phyloP scores from a whole-genome alignment of 2,329 filamentous ascomycete species.

The Juglanconis sp. region DNA sequence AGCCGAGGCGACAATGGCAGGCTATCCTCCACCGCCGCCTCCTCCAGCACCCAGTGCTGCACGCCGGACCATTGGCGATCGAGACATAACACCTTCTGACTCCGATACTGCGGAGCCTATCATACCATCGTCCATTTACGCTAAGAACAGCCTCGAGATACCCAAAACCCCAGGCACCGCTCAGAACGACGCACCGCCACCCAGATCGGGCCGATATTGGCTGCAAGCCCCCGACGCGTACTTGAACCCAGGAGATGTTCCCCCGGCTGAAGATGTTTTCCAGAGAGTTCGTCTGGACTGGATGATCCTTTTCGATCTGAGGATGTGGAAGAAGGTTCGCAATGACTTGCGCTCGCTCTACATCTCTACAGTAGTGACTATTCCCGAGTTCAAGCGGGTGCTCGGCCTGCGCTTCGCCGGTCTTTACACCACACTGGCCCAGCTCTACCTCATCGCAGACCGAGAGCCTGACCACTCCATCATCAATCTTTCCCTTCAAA shows the following conservation, averaged over 20 bases:
- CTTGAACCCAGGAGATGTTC: slow-evolving; percentile 57
- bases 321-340: slow-evolving; percentile 94
- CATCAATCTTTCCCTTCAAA: slow-evolving; percentile 94
- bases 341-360: slow-evolving; percentile 90
- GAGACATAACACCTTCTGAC: slow-evolving; percentile 66
- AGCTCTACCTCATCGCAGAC: slow-evolving; percentile 93
- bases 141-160: slow-evolving; percentile 67
- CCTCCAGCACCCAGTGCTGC: slow-evolving; percentile 54
- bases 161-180: slow-evolving; percentile 73
- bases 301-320: slow-evolving; percentile 88
- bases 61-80: slow-evolving; percentile 46
- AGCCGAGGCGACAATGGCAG: slow-evolving; percentile 74
- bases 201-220: slow-evolving; percentile 79
- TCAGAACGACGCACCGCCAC: slow-evolving; percentile 39
- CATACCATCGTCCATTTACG: slow-evolving; percentile 58
- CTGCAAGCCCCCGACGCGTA: slow-evolving; percentile 74
- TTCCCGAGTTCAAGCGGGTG: slow-evolving; percentile 93
- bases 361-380: slow-evolving; percentile 92
- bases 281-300: slow-evolving; percentile 88
- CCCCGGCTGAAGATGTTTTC: slow-evolving; percentile 81
- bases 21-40: slow-evolving; percentile 64
- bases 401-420: slow-evolving; percentile 91
- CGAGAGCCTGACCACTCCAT: slow-evolving; percentile 97
- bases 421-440: slow-evolving; percentile 87
- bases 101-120: slow-evolving; percentile 69